These are phyloP conservation scores for Nyssa sinensis DNA, from an alignment of 148 eudicot species.

Conservation along the genomic window DNA sequence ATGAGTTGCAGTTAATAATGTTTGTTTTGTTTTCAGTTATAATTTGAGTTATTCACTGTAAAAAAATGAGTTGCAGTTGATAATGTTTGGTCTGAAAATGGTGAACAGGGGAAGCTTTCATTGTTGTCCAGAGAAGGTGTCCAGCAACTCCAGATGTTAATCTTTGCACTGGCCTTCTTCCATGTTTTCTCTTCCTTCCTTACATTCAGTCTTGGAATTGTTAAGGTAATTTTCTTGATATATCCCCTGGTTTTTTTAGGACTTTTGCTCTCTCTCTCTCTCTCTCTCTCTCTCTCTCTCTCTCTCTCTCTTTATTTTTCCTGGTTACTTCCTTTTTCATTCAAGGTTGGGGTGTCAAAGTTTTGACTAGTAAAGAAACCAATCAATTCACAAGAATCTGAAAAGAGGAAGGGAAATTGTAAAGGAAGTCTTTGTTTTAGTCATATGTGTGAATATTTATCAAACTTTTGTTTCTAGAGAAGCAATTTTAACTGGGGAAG, in stretches of 20 bases:
- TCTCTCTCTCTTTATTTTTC: too few relatives aligned
- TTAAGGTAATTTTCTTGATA: constrained; percentile 26
- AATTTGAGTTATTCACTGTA: background rate
- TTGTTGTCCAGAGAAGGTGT: constrained; percentile 39
- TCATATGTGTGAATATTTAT: background rate
- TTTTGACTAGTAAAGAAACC: background rate
- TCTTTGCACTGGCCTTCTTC: constrained; percentile 33
- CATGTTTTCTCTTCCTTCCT: constrained; percentile 31
- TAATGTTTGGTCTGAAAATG: background rate
- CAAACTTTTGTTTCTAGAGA: background rate
- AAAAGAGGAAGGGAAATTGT: constrained; percentile 10
- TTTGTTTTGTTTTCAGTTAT: too few relatives aligned
- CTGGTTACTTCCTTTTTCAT: background rate
- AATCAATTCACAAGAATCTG: background rate
- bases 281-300: too few relatives aligned
- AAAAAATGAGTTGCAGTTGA: background rate
- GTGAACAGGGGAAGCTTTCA: constrained; percentile 39
- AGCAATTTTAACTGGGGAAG: too few relatives aligned
- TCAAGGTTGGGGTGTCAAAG: background rate
- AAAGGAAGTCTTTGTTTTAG: background rate
- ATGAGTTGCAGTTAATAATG: background rate
- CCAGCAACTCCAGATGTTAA: constrained; percentile 40
- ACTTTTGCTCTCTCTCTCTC: background rate
- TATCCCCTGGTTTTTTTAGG: background rate
- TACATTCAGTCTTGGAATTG: constrained; percentile 36